Base-by-base conservation (phyloP, 352 stramenopile genomes). In the Globisporangium abappressorium region DNA sequence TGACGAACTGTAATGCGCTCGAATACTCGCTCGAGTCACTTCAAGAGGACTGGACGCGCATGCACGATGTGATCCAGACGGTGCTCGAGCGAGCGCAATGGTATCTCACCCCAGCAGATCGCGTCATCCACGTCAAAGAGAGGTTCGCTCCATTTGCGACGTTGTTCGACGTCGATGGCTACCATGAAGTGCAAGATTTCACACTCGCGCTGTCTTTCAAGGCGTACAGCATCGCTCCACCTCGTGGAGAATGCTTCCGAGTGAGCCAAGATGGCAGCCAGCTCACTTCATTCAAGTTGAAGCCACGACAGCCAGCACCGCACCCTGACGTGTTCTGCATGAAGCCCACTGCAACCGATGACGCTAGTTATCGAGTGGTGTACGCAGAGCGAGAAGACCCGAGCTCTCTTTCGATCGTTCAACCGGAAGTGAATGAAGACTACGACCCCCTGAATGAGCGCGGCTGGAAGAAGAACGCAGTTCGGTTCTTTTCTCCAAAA, bases 1-100 rank as follows among this genome's bases (percentile, higher is more conserved):
- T 79, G 36, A 70, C 71, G n/a, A 79, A 81, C 60, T 85, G 78
- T 73, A 85, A 85, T 54, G 58, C 75, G 9, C 75, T 85, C 60
- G 80, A 79, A 68, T 85, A 85, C 66, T 80, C 78, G 9, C 46
- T 82, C 15, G 68, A 77, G 28, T 85, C 78, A 4, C 58, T 82
- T 12, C 41, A 68, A 9, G 68, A 70, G 2, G 78, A 85, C 62
- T 75, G 78, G 30, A 61, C 61, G 18, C 49, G 49, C 4, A 80
- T 81, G 43, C 62, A 73, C 20, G 38, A 53, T 7, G 49, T 82
- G 30, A 73, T 75, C 33, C 57, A 65, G 34, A 51, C 64, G 1
- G 71, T 69, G 22, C 62, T 76, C 20, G 30, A 71, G 28, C 70
- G 74, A 11, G 71, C 68, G 0, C 61, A 67, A 24, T 83, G 78